A percentile compares a stretch with the other conserved stretches of the same genome.
These are phyloP conservation scores for Cyclostephanos tholiformis DNA, from an alignment of 108 stramenopile species.

Conservation along the genomic window DNA sequence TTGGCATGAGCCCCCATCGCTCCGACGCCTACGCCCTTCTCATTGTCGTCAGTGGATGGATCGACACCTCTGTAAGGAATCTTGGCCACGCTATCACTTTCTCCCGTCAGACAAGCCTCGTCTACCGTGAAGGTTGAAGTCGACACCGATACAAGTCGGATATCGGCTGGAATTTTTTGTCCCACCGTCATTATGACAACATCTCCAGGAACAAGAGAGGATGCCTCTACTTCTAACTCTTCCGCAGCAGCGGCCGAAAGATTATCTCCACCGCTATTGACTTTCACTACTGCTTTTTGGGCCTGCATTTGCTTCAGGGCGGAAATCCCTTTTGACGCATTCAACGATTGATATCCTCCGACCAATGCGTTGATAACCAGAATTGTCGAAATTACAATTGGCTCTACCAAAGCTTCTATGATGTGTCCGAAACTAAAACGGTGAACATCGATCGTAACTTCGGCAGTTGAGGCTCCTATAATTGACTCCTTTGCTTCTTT, in stretches of 20 bases:
- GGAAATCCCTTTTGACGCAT: constrained; percentile 87
- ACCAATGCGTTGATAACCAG: constrained; percentile 96
- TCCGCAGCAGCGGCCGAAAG: constrained; percentile 39
- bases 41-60: constrained; percentile 29
- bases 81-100: constrained; percentile 79
- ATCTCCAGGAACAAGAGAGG: constrained; percentile 94
- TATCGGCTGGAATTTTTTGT: constrained; percentile 95
- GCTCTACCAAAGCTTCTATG: constrained; percentile 88
- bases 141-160: constrained; percentile 69
- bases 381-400: constrained; percentile 93
- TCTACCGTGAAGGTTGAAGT: constrained; percentile 67
- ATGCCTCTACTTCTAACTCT: constrained; percentile 51
- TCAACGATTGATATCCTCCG: constrained; percentile 94
- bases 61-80: constrained; percentile 64
- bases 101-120: constrained; percentile 85
- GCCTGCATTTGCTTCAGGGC: constrained; percentile 83
- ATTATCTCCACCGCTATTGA: constrained; percentile 7
- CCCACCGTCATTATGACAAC: constrained; percentile 89
- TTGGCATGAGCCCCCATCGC: constrained; percentile 44
- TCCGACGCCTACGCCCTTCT: constrained; percentile 41
- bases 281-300: constrained; percentile 45
- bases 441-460: background rate
- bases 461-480: constrained; percentile 1
- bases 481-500: constrained; percentile 22
- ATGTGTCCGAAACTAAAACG: constrained; percentile 59